phyloP scores from a whole-genome alignment of 257 asterid genomes.

The Solanum pinnatisectum region DNA sequence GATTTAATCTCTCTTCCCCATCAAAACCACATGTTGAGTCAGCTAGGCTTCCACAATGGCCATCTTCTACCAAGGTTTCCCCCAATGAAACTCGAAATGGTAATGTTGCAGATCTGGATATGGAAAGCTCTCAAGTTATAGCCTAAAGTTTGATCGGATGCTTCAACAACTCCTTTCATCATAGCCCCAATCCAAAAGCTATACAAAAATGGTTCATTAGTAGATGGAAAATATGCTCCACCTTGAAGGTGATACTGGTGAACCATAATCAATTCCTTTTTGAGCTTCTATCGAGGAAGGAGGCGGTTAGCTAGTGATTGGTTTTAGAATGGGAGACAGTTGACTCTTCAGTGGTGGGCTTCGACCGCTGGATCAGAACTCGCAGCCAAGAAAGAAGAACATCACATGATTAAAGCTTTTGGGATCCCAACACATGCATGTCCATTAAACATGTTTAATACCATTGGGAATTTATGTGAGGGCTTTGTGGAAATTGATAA shows the following conservation, averaged over 20 bases:
- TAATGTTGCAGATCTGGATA: not conserved
- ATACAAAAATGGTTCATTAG: not conserved
- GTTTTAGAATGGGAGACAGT: not conserved
- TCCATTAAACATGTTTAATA: not conserved
- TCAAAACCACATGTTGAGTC: not conserved
- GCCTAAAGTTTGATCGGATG: not conserved
- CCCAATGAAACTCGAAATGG: not conserved
- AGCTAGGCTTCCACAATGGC: not conserved
- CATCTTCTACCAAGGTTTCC: not conserved
- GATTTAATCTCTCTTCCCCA: not conserved
- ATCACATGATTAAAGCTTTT: not conserved
- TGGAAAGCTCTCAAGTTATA: not conserved
- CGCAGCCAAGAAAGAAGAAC: not conserved
- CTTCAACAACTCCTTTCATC: not conserved
- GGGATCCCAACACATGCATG: not conserved
- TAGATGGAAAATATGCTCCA: not conserved
- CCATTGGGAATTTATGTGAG: not conserved
- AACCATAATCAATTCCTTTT: not conserved
- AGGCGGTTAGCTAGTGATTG: not conserved
- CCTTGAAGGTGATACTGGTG: not conserved
- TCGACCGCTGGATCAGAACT: not conserved
- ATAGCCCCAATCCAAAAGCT: not conserved
- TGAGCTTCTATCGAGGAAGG: not conserved
- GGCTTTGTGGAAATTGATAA: not conserved
- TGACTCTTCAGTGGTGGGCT: not conserved